Percentiles rank a stretch among this genome's conserved stretches.
Conservation (phyloP, 306 rosid genomes). For the Lathyrus tuberosus region DNA sequence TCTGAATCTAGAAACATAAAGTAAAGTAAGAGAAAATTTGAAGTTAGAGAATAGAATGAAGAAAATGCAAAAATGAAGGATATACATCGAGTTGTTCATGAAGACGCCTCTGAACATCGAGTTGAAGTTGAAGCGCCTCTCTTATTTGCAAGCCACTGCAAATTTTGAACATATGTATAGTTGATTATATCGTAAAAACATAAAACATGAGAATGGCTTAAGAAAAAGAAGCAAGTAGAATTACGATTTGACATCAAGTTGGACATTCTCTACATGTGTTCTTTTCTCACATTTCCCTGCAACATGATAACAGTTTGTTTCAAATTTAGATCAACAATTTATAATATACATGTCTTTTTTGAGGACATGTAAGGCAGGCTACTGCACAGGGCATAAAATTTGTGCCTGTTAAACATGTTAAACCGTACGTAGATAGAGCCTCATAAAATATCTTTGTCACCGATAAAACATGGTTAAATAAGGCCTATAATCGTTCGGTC, state of each 20-base stretch:
- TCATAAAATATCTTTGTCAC: too few relatives aligned
- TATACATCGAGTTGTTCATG: conserved; percentile 95
- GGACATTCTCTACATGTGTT: conserved; percentile 39
- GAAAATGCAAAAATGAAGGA: neutral
- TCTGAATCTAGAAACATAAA: conserved; percentile 49
- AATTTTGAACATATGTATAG: conserved; percentile 10
- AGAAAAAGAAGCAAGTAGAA: conserved; percentile 10
- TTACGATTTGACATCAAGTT: conserved; percentile 75
- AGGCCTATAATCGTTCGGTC: too few relatives aligned
- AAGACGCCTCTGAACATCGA: conserved; percentile 87
- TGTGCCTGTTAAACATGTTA: too few relatives aligned
- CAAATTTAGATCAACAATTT: neutral
- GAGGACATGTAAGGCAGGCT: too few relatives aligned
- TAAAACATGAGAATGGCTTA: neutral
- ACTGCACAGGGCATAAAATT: too few relatives aligned
- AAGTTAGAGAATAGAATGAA: neutral
- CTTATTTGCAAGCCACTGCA: conserved; percentile 75
- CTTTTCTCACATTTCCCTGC: conserved; percentile 78
- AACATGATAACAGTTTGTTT: conserved; percentile 33
- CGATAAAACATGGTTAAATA: too few relatives aligned
- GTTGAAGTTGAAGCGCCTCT: conserved; percentile 88
- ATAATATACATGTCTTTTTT: too few relatives aligned
- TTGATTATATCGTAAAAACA: conserved; percentile 1
- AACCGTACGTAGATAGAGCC: too few relatives aligned
- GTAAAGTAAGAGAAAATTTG: conserved; percentile 7